These are phyloP conservation scores for Acanthochlamys bracteata DNA, from an alignment of 106 monocot species.

Conservation along the genomic window DNA sequence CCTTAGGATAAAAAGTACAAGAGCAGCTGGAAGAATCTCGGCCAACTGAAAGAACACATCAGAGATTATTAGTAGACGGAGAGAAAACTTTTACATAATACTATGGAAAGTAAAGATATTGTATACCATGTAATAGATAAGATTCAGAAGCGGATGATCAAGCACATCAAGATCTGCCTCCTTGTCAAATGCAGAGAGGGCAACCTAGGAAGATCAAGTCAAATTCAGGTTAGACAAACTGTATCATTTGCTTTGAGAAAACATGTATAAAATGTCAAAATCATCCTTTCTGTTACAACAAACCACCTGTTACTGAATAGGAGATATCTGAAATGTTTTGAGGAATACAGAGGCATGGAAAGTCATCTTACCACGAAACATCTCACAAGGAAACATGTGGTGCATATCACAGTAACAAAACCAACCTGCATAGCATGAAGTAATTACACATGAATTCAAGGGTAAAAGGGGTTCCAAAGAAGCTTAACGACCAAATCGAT, in stretches of 20 bases:
- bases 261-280: too few relatives aligned
- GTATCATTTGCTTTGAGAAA: too few relatives aligned
- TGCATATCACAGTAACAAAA: slow-evolving; percentile 47
- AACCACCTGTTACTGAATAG: too few relatives aligned
- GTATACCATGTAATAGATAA: slow-evolving; percentile 69
- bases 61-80: neutral
- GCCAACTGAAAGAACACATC: slow-evolving; percentile 21
- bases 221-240: neutral
- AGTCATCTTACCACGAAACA: slow-evolving; percentile 47
- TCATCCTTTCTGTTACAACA: too few relatives aligned
- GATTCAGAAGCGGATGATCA: slow-evolving; percentile 67
- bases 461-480: too few relatives aligned
- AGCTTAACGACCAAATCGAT: too few relatives aligned
- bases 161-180: slow-evolving; percentile 77
- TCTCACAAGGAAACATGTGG: slow-evolving; percentile 47
- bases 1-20: slow-evolving; percentile 63
- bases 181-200: slow-evolving; percentile 54
- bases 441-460: too few relatives aligned
- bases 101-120: neutral
- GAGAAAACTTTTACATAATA: too few relatives aligned
- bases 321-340: too few relatives aligned
- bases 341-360: neutral
- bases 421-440: slow-evolving; percentile 32
- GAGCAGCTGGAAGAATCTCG: slow-evolving; percentile 58
- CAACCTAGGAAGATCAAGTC: slow-evolving; percentile 33